phyloP scores from a whole-genome alignment of 768 basidiomycete species.

The Pulveroboletus sp. region DNA sequence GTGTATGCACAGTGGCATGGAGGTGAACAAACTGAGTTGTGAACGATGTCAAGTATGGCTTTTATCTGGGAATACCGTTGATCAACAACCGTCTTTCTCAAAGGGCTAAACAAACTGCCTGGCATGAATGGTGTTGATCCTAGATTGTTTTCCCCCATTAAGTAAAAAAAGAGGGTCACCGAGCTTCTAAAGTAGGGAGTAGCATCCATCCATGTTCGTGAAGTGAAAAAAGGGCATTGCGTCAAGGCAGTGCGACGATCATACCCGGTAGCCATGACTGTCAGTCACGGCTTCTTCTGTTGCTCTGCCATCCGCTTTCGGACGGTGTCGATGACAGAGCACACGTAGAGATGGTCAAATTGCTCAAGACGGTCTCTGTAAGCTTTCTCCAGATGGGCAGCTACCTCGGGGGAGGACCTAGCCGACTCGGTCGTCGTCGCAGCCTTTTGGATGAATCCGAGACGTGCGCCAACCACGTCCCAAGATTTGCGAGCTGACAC shows the following conservation, averaged over 20 bases:
- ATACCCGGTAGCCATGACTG: conserved; percentile 9
- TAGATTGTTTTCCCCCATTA: conserved; percentile 3
- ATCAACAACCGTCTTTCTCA: conserved; percentile 6
- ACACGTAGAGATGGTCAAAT: conserved; percentile 33
- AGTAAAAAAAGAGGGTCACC: conserved; percentile 1
- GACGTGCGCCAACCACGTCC: conserved; percentile 25
- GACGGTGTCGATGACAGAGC: conserved; percentile 30
- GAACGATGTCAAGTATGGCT: conserved; percentile 7
- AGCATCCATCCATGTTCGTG: conserved; percentile 4
- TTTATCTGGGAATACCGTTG: conserved; percentile 6
- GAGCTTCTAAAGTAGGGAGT: conserved; percentile 16
- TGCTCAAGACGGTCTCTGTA: conserved; percentile 31
- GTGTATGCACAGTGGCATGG: background rate
- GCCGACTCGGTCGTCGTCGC: conserved; percentile 22
- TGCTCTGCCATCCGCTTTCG: conserved; percentile 32
- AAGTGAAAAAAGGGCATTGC: conserved; percentile 3
- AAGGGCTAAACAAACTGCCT: background rate
- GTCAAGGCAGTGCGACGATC: conserved; percentile 5
- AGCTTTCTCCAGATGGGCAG: conserved; percentile 24
- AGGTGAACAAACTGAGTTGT: conserved; percentile 5
- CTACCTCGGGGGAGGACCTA: conserved; percentile 24
- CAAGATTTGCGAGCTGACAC: conserved; percentile 26
- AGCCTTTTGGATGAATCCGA: conserved; percentile 24
- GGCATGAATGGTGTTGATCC: conserved; percentile 2
- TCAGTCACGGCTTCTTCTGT: conserved; percentile 26